Conservation (phyloP, 345 rosid genomes). For the Brassica carinata region DNA sequence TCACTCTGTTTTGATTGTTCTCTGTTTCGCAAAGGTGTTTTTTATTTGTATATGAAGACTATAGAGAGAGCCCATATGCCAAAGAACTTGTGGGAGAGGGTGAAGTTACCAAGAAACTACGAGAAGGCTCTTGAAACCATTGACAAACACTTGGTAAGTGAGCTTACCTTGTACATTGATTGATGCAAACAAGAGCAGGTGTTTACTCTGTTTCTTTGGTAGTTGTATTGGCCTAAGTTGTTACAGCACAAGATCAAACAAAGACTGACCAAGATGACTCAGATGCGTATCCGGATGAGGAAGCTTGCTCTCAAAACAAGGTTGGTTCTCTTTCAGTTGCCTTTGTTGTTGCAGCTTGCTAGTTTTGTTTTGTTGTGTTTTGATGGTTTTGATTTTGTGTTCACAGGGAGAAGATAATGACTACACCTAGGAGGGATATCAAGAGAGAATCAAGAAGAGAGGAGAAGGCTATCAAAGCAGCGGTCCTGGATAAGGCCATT, state of each 20-base stretch:
- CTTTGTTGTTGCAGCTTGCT: background rate
- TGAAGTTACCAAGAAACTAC: constrained; percentile 81
- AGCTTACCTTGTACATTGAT: constrained; percentile 7
- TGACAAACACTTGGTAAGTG: constrained; percentile 89
- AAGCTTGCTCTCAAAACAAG: constrained; percentile 88
- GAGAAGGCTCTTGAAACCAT: constrained; percentile 90
- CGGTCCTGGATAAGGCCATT: constrained; percentile 76
- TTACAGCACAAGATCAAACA: constrained; percentile 89
- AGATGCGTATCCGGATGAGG: constrained; percentile 96
- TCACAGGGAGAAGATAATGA: constrained; percentile 69
- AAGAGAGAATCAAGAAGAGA: constrained; percentile 83
- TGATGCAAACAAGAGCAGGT: background rate
- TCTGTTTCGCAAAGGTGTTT: constrained; percentile 57
- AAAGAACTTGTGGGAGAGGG: constrained; percentile 83
- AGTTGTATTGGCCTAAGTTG: constrained; percentile 94
- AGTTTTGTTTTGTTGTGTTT: background rate
- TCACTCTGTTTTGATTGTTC: background rate
- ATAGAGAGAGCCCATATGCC: constrained; percentile 98
- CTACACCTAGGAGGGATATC: constrained; percentile 66
- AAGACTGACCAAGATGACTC: constrained; percentile 95
- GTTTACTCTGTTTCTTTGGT: constrained; percentile 11
- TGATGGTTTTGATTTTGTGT: constrained; percentile 7
- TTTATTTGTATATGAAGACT: constrained; percentile 91
- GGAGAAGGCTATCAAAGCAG: constrained; percentile 88
- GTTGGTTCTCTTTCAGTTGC: constrained; percentile 37